phyloP scores from a whole-genome alignment of 2,329 filamentous ascomycete genomes.

The Claviceps sp. region DNA sequence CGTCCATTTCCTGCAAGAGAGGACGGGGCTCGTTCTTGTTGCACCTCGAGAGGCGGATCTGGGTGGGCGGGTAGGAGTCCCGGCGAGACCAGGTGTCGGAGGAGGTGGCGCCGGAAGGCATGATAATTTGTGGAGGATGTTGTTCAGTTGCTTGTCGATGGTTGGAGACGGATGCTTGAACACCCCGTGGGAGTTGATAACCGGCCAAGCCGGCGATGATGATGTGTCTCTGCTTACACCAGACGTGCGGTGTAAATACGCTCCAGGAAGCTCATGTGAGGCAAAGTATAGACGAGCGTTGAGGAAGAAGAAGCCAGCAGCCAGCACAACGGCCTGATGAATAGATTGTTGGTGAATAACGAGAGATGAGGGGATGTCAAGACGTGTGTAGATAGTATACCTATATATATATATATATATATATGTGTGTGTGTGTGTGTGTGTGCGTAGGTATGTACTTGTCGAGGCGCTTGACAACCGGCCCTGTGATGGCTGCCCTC shows the following conservation, averaged over 20 bases:
- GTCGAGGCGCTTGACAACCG: no score
- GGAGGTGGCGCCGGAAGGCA: slow-evolving; percentile 17
- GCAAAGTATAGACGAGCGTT: neutral
- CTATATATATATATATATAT: no score
- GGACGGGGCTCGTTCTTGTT: slow-evolving; percentile 21
- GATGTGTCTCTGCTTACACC: neutral
- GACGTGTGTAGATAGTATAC: neutral
- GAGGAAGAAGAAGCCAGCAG: neutral
- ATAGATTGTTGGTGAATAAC: no score
- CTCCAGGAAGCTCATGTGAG: neutral
- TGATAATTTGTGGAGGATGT: slow-evolving; percentile 7
- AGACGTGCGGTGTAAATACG: neutral
- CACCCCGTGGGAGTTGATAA: neutral
- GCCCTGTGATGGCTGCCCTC: no score
- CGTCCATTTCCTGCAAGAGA: slow-evolving; percentile 34
- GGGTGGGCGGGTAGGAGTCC: slow-evolving; percentile 41
- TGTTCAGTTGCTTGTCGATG: no score
- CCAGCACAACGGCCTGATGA: neutral
- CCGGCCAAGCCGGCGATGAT: slow-evolving; percentile 4
- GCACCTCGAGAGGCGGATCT: slow-evolving; percentile 30
- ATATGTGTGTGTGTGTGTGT: no score
- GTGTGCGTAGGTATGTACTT: no score
- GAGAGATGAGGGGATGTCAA: neutral
- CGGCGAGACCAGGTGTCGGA: slow-evolving; percentile 20
- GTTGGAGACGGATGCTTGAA: neutral